Percentiles rank a stretch among this genome's conserved stretches.
phyloP scores from a whole-genome alignment of 345 rosid genomes.

The Erucastrum elatum region DNA sequence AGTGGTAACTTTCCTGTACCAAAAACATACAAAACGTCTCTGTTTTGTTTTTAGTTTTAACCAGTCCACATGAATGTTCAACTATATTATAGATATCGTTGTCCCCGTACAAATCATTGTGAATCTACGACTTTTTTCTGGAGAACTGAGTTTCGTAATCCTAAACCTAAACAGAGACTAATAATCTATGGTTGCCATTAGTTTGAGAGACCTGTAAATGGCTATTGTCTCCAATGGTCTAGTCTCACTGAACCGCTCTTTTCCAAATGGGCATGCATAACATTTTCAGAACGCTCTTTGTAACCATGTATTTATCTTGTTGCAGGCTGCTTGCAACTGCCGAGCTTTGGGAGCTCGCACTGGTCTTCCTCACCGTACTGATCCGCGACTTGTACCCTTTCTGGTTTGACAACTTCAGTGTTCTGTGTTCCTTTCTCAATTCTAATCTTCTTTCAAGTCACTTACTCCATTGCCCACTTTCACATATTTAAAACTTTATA shows the following conservation, averaged over 20 bases:
- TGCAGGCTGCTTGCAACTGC: slow-evolving; percentile 83
- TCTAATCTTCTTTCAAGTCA: not conserved
- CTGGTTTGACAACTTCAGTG: slow-evolving; percentile 32
- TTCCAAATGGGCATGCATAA: not conserved
- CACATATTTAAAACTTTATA: slow-evolving; percentile 17
- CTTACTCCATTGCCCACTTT: slow-evolving; percentile 27
- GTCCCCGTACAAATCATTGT: not conserved
- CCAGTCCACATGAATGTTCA: no score
- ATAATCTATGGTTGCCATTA: not conserved
- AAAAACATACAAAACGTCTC: not conserved
- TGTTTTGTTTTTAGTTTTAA: no score
- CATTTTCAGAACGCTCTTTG: not conserved
- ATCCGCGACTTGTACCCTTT: slow-evolving; percentile 57
- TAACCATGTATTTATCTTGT: slow-evolving; percentile 17
- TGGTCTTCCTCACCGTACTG: slow-evolving; percentile 59
- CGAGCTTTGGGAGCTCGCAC: slow-evolving; percentile 83
- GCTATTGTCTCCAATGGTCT: not conserved
- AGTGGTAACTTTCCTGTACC: slow-evolving; percentile 60
- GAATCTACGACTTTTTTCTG: not conserved
- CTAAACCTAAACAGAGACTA: not conserved
- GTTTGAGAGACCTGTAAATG: not conserved
- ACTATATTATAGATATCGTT: no score
- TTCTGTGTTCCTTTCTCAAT: slow-evolving; percentile 17
- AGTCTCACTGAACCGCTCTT: not conserved
- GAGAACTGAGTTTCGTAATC: not conserved